These are phyloP conservation scores for Cryomyces minteri DNA, from an alignment of 495 filamentous ascomycete species.

Conservation along the genomic window DNA sequence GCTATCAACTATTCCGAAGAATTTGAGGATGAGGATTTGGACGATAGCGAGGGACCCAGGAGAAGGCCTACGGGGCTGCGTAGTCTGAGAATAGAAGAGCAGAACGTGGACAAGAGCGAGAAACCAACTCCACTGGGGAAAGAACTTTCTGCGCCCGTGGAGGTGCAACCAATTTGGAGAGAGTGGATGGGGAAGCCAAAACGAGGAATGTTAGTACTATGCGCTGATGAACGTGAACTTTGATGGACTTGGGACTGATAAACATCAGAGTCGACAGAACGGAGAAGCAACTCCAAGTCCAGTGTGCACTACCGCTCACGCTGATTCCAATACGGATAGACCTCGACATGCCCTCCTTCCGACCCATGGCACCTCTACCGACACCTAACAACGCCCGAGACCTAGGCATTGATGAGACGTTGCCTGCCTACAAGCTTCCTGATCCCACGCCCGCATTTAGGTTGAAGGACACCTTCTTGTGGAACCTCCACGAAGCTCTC, in stretches of 20 bases:
- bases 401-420: conserved; percentile 38
- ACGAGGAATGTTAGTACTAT: conserved; percentile 26
- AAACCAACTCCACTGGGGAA: conserved; percentile 59
- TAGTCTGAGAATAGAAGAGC: conserved; percentile 64
- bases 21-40: conserved; percentile 82
- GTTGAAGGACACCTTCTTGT: conserved; percentile 84
- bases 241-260: not conserved
- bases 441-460: conserved; percentile 67
- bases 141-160: conserved; percentile 60
- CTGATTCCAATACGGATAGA: conserved; percentile 95
- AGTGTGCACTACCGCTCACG: conserved; percentile 69
- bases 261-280: conserved; percentile 18
- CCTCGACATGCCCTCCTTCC: conserved; percentile 68
- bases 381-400: conserved; percentile 41
- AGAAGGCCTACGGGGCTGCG: conserved; percentile 70
- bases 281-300: conserved; percentile 63
- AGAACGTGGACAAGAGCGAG: conserved; percentile 37
- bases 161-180: conserved; percentile 76
- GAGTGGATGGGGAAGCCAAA: conserved; percentile 84
- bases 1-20: conserved; percentile 97
- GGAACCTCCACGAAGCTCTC: conserved; percentile 91
- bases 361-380: conserved; percentile 54
- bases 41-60: conserved; percentile 62
- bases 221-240: not conserved
- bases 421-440: conserved; percentile 57